Evolutionary conservation across 495 filamentous ascomycete species (phyloP).

Genomic region (Pyronema domesticum): DNA sequence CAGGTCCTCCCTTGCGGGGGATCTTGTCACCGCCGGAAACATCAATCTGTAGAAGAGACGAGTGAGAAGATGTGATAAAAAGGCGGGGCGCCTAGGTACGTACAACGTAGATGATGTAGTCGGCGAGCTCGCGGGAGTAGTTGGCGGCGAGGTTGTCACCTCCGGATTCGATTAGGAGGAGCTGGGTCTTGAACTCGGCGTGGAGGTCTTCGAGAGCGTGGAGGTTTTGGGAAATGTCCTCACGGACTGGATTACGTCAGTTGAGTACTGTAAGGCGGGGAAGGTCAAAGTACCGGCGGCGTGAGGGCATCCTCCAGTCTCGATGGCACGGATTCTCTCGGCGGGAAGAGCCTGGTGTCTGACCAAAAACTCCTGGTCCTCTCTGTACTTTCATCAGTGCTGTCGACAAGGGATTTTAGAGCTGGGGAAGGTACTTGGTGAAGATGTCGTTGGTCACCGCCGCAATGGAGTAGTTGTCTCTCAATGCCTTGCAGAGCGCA

Average conservation of each 20-base stretch:
- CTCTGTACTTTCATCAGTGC: constrained; percentile 31
- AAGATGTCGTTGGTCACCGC: constrained; percentile 99
- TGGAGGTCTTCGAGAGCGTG: constrained; percentile 81
- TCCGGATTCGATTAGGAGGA: constrained; percentile 79
- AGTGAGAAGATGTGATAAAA: not conserved
- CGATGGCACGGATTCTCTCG: constrained; percentile 75
- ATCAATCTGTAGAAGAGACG: constrained; percentile 41
- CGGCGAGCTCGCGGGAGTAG: constrained; percentile 81
- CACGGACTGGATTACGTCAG: constrained; percentile 41
- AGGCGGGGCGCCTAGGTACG: not conserved
- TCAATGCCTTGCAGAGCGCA: constrained; percentile 61
- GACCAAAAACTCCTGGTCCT: constrained; percentile 94
- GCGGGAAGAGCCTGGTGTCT: constrained; percentile 67
- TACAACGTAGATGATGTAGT: constrained; percentile 86
- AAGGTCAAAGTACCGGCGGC: constrained; percentile 38
- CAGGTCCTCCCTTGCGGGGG: constrained; percentile 85
- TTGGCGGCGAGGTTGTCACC: constrained; percentile 96
- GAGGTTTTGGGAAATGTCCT: constrained; percentile 89
- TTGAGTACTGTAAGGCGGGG: not conserved
- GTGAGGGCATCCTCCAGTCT: constrained; percentile 94
- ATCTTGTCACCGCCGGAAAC: constrained; percentile 96
- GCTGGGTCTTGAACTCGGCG: constrained; percentile 46
- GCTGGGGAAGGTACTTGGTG: constrained; percentile 38
- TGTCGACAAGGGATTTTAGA: not conserved
- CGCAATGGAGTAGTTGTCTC: constrained; percentile 63